Evolutionary conservation across 371 early-diverging fungal species (phyloP).

Genomic region (Mucor irregularis): DNA sequence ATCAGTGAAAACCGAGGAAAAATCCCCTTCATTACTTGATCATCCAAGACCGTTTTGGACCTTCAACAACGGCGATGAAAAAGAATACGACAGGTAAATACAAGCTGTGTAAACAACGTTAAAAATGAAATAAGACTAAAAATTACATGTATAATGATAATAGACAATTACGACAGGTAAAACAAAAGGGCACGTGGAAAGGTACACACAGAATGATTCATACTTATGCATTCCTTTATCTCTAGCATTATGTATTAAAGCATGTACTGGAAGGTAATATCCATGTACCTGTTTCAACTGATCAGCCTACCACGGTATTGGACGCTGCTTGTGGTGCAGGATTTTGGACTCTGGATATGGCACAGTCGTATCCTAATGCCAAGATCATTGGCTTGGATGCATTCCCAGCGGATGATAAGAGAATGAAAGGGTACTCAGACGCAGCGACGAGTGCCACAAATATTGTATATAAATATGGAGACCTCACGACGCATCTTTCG

Average conservation of each 20-base stretch:
- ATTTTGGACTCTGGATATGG: constrained; percentile 33
- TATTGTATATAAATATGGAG: constrained; percentile 27
- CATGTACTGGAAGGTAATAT: constrained; percentile 24
- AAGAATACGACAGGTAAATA: constrained; percentile 26
- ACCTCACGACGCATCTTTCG: constrained; percentile 14
- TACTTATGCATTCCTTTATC: neutral
- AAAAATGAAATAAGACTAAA: neutral
- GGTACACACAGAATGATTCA: neutral
- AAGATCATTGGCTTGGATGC: constrained; percentile 26
- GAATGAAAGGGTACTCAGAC: constrained; percentile 1
- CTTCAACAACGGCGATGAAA: constrained; percentile 23
- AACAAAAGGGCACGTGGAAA: neutral
- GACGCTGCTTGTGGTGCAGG: constrained; percentile 30
- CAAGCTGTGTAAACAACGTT: neutral
- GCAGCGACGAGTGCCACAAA: constrained; percentile 14
- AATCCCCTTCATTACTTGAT: neutral
- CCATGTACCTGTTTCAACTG: constrained; percentile 16
- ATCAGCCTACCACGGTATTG: constrained; percentile 8
- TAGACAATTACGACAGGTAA: constrained; percentile 32
- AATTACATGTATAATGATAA: neutral
- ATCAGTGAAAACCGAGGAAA: neutral
- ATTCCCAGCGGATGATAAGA: constrained; percentile 8
- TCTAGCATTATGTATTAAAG: constrained; percentile 32
- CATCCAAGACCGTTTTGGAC: constrained; percentile 11
- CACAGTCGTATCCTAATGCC: constrained; percentile 25